Evolutionary conservation across 805 yeast species (phyloP), one percentile per base, ranked within the genome.

Genomic region (Kuraishia capsulata): DNA sequence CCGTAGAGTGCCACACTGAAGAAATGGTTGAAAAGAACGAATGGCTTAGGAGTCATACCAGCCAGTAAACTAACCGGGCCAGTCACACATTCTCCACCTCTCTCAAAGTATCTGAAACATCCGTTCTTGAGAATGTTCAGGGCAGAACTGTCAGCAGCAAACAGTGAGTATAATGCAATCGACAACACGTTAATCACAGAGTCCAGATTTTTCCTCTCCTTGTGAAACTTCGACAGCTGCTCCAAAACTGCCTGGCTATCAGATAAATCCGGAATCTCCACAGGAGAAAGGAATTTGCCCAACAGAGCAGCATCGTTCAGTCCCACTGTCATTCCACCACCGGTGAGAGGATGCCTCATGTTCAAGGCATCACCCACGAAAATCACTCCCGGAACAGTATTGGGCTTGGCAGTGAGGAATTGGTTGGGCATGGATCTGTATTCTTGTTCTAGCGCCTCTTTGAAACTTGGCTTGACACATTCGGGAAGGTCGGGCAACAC

Each of bases 251-350:
- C 50, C 13, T 61, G 72, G 47, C 79, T 69, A 53, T 88, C 81
- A 20, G 54, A 54, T 36, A 92, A 68, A 38, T 72, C 75, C 4
- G 68, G 69, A 10, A 77, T 72, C 2, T 64, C 51, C 38, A 69
- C 51, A 39, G 81, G 74, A 6, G 75, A 66, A 38, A 92, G 65
- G 30, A 84, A 60, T 47, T 73, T 70, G 16, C 84, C 76, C 34
- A 88, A 67, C 25, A 83, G 55, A 0, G 72, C 81, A 3, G 86
- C 84, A 59, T 92, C 98, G 54, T 79, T 84, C 43, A 92, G 65
- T 2, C 96, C 97, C 32, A 92, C 98, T 20, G 97, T 88, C 98
- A 92, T 92, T 44, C 98, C 98, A 46, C 98, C 98, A 38, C 98
- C 98, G 1, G 97, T 92, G 44, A 92, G 72, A 20, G 98, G 98